These are phyloP conservation scores for Sporothrix pallida DNA, from an alignment of 2,329 filamentous ascomycete genomes.

Conservation along the genomic window DNA sequence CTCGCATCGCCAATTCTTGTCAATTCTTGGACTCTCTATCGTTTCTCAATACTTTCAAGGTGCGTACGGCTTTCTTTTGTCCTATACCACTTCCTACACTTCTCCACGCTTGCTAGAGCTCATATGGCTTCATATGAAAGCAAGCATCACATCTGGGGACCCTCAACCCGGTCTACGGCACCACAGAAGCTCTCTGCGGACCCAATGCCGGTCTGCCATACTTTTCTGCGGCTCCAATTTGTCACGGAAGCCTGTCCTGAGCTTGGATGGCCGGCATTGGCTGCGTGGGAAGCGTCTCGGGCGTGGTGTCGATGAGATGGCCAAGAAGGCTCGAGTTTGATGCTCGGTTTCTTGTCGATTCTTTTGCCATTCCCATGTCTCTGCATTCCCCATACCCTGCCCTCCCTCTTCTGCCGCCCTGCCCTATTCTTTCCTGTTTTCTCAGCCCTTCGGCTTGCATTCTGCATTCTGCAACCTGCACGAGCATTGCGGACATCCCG, in stretches of 20 bases:
- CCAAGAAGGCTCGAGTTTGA: background rate
- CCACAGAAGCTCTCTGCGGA: background rate
- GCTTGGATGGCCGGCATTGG: background rate
- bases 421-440: background rate
- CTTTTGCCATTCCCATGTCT: background rate
- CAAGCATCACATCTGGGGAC: background rate
- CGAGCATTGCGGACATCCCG: constrained; percentile 4
- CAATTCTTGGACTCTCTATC: background rate
- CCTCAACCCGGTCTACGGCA: background rate
- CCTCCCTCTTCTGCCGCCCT: background rate
- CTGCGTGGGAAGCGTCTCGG: background rate
- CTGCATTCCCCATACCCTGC: no score
- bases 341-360: background rate
- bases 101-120: background rate
- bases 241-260: background rate
- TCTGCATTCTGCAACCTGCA: background rate
- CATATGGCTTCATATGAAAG: background rate
- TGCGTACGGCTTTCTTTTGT: constrained; percentile 12
- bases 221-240: background rate
- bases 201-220: background rate
- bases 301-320: background rate
- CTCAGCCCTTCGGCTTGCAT: no score
- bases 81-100: no score
- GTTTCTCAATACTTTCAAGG: background rate
- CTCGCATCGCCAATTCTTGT: background rate